Conservation (phyloP, 495 filamentous ascomycete genomes). For the Penicillium waksmanii region DNA sequence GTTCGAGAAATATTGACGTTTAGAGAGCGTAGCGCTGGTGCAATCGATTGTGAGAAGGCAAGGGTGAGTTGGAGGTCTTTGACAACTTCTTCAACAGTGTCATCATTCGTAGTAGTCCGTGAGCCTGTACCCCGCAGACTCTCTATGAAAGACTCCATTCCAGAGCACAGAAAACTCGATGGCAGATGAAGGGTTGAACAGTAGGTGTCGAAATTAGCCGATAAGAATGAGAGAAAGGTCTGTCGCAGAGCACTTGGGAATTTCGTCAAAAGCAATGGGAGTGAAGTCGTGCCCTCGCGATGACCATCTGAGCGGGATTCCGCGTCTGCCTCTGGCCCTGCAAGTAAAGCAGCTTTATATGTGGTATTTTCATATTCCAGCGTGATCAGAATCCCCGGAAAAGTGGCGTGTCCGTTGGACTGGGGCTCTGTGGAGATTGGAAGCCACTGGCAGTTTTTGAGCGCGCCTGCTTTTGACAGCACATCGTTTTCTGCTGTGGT, state of each 20-base stretch:
- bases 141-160: conserved; percentile 36
- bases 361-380: conserved; percentile 54
- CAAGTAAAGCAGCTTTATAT: conserved; percentile 53
- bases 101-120: conserved; percentile 4
- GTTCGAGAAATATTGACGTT: conserved; percentile 48
- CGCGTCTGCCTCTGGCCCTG: conserved; percentile 12
- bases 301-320: conserved; percentile 4
- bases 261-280: conserved; percentile 58
- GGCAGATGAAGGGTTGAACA: conserved; percentile 46
- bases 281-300: conserved; percentile 41
- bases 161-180: conserved; percentile 41
- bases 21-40: conserved; percentile 50
- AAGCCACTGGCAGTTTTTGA: conserved; percentile 53
- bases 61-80: conserved; percentile 48
- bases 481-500: conserved; percentile 38
- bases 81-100: conserved; percentile 35
- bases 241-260: conserved; percentile 55
- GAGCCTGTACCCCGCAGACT: conserved; percentile 12
- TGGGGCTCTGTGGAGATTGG: conserved; percentile 31
- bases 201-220: conserved; percentile 56
- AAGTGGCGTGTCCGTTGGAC: conserved; percentile 8
- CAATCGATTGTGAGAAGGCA: conserved; percentile 40
- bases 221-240: conserved; percentile 51
- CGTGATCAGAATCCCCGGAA: conserved; percentile 47
- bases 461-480: conserved; percentile 49